phyloP scores from a whole-genome alignment of 805 yeast genomes.

The Zygosaccharomyces gambellarensis region DNA sequence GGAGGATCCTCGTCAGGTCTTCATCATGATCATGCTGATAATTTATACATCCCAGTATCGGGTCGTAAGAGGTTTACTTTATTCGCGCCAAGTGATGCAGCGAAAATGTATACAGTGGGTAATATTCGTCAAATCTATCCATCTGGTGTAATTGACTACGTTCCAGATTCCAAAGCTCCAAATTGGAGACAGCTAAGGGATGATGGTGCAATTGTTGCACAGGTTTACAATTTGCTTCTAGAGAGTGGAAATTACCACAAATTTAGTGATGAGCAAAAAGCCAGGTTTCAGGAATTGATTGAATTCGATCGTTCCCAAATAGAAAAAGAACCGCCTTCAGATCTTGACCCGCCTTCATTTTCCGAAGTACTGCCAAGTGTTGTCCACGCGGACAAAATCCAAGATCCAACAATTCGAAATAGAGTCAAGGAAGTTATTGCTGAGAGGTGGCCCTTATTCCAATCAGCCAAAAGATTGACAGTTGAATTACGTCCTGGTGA shows the following conservation, averaged over 20 bases:
- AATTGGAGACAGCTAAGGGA: constrained; percentile 57
- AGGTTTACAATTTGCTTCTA: constrained; percentile 43
- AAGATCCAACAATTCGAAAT: constrained; percentile 25
- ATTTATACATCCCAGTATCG: constrained; percentile 54
- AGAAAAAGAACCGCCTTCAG: constrained; percentile 14
- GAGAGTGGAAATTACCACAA: constrained; percentile 27
- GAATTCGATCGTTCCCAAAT: constrained; percentile 28
- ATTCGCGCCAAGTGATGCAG: constrained; percentile 59
- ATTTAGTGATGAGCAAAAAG: constrained; percentile 22
- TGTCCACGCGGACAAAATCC: constrained; percentile 53
- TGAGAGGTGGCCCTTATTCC: constrained; percentile 47
- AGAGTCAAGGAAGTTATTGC: constrained; percentile 37
- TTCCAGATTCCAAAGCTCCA: constrained; percentile 49
- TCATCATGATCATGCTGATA: constrained; percentile 80
- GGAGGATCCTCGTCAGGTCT: constrained; percentile 65
- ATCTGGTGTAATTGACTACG: constrained; percentile 68
- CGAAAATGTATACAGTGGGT: constrained; percentile 60
- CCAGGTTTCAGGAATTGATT: constrained; percentile 24
- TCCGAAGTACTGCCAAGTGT: constrained; percentile 58
- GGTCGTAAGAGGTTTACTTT: constrained; percentile 66
- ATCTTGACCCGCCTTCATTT: constrained; percentile 64
- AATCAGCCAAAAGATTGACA: constrained; percentile 38
- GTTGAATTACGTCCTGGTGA: constrained; percentile 57
- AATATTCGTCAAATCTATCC: constrained; percentile 45
- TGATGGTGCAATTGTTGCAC: constrained; percentile 57